A percentile compares a stretch with the other conserved stretches of the same genome.
Conservation (phyloP, 495 filamentous ascomycete species). For the Lasiosphaeria hispida region DNA sequence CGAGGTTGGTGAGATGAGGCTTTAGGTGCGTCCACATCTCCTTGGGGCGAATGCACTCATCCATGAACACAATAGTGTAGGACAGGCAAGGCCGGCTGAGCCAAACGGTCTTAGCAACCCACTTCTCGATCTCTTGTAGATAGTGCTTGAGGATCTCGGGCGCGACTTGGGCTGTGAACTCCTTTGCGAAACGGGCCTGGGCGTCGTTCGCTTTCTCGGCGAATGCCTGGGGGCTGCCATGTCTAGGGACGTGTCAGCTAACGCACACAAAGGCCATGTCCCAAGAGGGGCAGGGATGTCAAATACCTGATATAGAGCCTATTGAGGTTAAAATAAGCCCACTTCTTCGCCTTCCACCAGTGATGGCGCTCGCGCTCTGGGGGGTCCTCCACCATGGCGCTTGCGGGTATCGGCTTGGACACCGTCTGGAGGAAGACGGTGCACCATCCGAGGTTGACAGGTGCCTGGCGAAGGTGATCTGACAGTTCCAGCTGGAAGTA, state of each 20-base stretch:
- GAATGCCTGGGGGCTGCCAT: slow-evolving; percentile 76
- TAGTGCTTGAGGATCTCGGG: slow-evolving; percentile 94
- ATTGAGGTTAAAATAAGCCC: slow-evolving; percentile 97
- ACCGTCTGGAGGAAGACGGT: slow-evolving; percentile 88
- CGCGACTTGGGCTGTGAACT: slow-evolving; percentile 86
- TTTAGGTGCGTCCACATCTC: slow-evolving; percentile 93
- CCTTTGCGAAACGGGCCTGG: slow-evolving; percentile 80
- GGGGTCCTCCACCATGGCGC: slow-evolving; percentile 74
- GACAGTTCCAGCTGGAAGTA: slow-evolving; percentile 75
- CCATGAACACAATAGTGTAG: slow-evolving; percentile 87
- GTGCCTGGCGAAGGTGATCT: slow-evolving; percentile 68
- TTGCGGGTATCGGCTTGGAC: slow-evolving; percentile 76
- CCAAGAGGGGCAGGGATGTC: background rate
- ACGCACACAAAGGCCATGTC: background rate
- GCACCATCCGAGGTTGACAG: slow-evolving; percentile 89
- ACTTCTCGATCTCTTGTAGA: slow-evolving; percentile 89
- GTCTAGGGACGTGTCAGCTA: slow-evolving; percentile 53
- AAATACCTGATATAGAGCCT: slow-evolving; percentile 85
- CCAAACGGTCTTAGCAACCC: slow-evolving; percentile 93
- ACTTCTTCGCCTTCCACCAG: slow-evolving; percentile 99
- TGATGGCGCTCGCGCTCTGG: slow-evolving; percentile 88
- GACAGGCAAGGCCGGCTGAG: slow-evolving; percentile 90
- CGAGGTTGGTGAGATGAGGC: slow-evolving; percentile 85
- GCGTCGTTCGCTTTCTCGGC: slow-evolving; percentile 60
- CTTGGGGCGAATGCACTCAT: slow-evolving; percentile 97